Base-by-base conservation (phyloP, 441 rosid species). In the Croton setiger region DNA sequence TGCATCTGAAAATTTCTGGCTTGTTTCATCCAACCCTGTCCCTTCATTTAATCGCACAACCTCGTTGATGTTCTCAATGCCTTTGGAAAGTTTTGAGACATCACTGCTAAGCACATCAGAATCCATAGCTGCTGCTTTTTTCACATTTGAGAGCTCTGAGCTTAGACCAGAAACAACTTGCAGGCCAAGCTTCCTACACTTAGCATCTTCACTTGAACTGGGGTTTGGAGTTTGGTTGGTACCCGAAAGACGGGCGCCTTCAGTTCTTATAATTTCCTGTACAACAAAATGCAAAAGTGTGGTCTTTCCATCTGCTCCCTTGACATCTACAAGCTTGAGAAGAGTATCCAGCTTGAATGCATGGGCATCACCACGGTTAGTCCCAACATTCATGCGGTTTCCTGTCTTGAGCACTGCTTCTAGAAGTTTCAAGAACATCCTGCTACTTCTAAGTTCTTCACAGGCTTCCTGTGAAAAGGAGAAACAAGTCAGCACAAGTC, bases 121-220 rank as follows among this genome's bases (percentile, higher is more conserved):
- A 82, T 92, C 97, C 96, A 92, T 92, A 53, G 92, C 89, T 65
- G 98, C 98, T 64, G 97, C 85, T 85, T 92, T 90, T 82, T 87
- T 92, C 71, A 92, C 97, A 67, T 86, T 86, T 65, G 64, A 66
- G 14, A 92, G 91, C 71, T 91, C 97, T 49, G 85, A 83, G 73
- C 87, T 76, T 21, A 93, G 87, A 35, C 96, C 76, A n/a, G 97
- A 87, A 64, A 93, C 97, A 63, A 93, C 92, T 87, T 89, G 85
- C 60, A 93, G 85, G 13, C 98, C 97, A 7, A 90, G 86, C 81
- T 86, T 88, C 82, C 96, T 74, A 60, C 95, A 92, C 74, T 82
- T 87, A 10, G 81, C 82, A 68, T 90, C 96, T 45, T 90, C 87
- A 49, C 39, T 75, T 45, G 77, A 68, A 13, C 53, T 31, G 41